Evolutionary conservation across 176 grass and related monocot species (phyloP), one percentile per base, ranked within the genome.

Genomic region (Carex pumila): DNA sequence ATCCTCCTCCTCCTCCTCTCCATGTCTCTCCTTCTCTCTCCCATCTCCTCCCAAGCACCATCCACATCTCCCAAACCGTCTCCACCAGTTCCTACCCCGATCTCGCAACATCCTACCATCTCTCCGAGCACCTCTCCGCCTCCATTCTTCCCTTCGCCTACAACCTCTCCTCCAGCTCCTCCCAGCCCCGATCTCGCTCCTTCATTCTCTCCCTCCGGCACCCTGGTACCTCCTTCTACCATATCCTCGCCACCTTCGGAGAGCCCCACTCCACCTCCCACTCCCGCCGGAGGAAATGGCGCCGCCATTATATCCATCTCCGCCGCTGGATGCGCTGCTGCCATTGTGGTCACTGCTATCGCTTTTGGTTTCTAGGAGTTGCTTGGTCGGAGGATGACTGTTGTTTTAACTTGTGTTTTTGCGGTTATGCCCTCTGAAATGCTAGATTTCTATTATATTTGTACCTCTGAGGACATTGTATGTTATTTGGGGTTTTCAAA

Each of bases 271-370:
- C 32, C 54, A 36, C 21, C 67, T 12, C n/a, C 53, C n/a, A 67
- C 60, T 47, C 15, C 56, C 53, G 19, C 32, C 29, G 81, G 41
- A 14, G 70, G 21, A 49, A 74, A 49, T 50, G 70, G 70, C 70
- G 70, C 43, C 18, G 70, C 43, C 53, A 50, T 86, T 85, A 56
- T 74, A 7, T 65, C 85, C 22, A 3, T 76, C 62, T 15, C 85
- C 39, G 1, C 85, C 54, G 15, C 82, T 67, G 21, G 7, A 5
- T 77, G 41, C 57, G 41, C 83, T 71, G 25, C 79, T 65, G 7
- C 85, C 8, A 3, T 85, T 1, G 74, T 82, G 70, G 86, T 81
- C 67, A 69, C 87, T 5, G 71, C 84, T 0, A 22, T 74, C 10
- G 70, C 43, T 19, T 49, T 52, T 50, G 43, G 37, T 52, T 73